Conservation (phyloP, 352 stramenopile species). For the Halophytophthora polymorphica region DNA sequence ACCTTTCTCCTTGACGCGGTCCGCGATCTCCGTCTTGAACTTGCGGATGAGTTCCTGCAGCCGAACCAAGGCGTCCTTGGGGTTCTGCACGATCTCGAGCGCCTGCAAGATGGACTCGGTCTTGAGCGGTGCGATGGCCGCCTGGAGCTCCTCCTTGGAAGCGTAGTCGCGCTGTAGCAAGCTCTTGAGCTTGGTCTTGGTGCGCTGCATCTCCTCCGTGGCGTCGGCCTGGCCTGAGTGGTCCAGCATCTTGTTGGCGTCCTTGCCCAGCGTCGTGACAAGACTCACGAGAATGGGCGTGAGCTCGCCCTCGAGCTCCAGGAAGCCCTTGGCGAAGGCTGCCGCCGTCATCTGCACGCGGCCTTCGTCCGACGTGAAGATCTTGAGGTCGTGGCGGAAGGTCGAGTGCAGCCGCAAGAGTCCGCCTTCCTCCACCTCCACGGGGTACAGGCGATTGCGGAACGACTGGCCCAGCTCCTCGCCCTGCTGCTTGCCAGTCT, state of each 20-base stretch:
- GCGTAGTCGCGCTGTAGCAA: slow-evolving; percentile 86
- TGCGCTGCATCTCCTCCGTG: slow-evolving; percentile 86
- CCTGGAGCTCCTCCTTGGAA: slow-evolving; percentile 59
- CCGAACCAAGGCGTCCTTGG: slow-evolving; percentile 60
- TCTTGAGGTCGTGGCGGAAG: slow-evolving; percentile 99
- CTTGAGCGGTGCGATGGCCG: slow-evolving; percentile 62
- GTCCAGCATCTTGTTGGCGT: slow-evolving; percentile 97
- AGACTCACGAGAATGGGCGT: slow-evolving; percentile 98
- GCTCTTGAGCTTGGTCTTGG: slow-evolving; percentile 87
- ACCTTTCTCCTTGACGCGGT: slow-evolving; percentile 65
- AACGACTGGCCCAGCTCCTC: slow-evolving; percentile 94
- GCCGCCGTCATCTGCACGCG: slow-evolving; percentile 99
- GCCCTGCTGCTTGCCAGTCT: slow-evolving; percentile 96
- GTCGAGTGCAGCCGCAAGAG: slow-evolving; percentile 98
- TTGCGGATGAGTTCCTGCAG: slow-evolving; percentile 80
- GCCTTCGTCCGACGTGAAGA: slow-evolving; percentile 99
- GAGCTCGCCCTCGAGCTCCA: slow-evolving; percentile 98
- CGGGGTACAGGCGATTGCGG: slow-evolving; percentile 85
- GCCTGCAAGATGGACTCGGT: slow-evolving; percentile 78
- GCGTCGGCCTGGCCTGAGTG: slow-evolving; percentile 97
- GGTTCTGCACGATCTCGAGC: slow-evolving; percentile 80
- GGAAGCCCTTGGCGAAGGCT: slow-evolving; percentile 98
- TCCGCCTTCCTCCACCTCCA: slow-evolving; percentile 90
- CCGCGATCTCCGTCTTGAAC: slow-evolving; percentile 74
- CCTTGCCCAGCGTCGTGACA: slow-evolving; percentile 84